Evolutionary conservation across 495 filamentous ascomycete genomes (phyloP).

Genomic region (Poronia punctata): DNA sequence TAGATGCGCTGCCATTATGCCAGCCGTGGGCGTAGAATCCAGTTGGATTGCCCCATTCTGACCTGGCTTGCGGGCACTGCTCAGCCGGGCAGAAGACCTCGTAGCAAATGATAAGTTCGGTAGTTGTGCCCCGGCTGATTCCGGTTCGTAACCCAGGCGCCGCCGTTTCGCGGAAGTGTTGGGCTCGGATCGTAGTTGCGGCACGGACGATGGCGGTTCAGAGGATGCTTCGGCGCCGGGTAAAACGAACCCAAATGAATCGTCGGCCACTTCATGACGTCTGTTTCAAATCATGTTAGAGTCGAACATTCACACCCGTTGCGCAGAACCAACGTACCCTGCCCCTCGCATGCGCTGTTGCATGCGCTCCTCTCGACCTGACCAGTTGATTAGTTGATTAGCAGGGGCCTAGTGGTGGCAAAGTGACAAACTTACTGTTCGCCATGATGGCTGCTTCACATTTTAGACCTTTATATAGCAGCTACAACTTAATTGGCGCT

Average conservation of each 20-base stretch:
- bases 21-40: conserved; percentile 6
- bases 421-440: conserved; percentile 16
- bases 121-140: conserved; percentile 11
- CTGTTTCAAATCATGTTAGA: conserved; percentile 17
- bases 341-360: conserved; percentile 46
- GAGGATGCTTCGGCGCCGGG: conserved; percentile 24
- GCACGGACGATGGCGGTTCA: conserved; percentile 14
- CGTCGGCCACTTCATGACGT: conserved; percentile 40
- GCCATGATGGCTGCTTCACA: conserved; percentile 16
- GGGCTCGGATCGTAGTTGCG: conserved; percentile 25
- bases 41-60: conserved; percentile 9
- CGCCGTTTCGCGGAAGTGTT: conserved; percentile 38
- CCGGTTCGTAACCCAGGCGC: conserved; percentile 16
- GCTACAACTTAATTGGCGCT: no score
- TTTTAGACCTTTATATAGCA: no score
- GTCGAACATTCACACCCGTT: conserved; percentile 1
- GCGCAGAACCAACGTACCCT: no score
- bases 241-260: conserved; percentile 38
- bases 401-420: not conserved
- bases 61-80: conserved; percentile 5
- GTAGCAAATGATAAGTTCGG: conserved; percentile 16
- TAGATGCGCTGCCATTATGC: conserved; percentile 1
- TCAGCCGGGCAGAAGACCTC: conserved; percentile 17
- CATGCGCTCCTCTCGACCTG: conserved; percentile 43
- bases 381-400: conserved; percentile 15